Base-by-base conservation (phyloP, 768 basidiomycete genomes). In the Leccinum ochraceum region DNA sequence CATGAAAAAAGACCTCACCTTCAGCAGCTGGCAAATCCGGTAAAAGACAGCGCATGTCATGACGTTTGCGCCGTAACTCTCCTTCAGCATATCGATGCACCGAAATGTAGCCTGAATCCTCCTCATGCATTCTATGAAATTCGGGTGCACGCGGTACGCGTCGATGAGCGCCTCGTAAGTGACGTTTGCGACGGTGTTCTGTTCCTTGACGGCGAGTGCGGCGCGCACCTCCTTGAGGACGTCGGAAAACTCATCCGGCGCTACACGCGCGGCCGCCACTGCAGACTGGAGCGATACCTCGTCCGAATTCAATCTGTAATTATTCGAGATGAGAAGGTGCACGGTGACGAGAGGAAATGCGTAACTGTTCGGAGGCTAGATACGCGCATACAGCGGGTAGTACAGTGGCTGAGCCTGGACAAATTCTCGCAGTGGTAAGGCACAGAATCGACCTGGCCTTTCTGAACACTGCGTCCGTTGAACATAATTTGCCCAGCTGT, bases 1-100 rank as follows among this genome's bases (percentile, higher is more conserved):
- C 5, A 13, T 32, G 17, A 8, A 39, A 17, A 42, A 42, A 2
- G 10, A 50, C 0, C 57, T 49, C 44, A 82, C 81, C 66, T 77
- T 76, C 34, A 77, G 67, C 39, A 75, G 52, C 39, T 75, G 74
- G 53, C 74, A 80, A 2, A 78, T 73, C 83, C 82, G 84, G 56
- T 74, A 78, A 65, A 81, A 84, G 3, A 83, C 64, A 4, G 76
- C 77, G 50, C 75, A 78, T 48, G 66, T 74, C 24, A 79, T 69
- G 16, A 69, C 60, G 37, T 57, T 54, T 0, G 52, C 48, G 20
- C 70, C 65, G 22, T 74, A 57, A 26, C 53, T 62, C 14, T 66
- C 55, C 50, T 54, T 69, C 8, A 74, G 37, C 24, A 67, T 20
- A 3, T 62, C 44, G n/a, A 58, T 34, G 2, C 30, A 56, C 5